Evolutionary conservation across 2,329 filamentous ascomycete genomes (phyloP).

Genomic region (Stagonosporopsis chrysanthemi): DNA sequence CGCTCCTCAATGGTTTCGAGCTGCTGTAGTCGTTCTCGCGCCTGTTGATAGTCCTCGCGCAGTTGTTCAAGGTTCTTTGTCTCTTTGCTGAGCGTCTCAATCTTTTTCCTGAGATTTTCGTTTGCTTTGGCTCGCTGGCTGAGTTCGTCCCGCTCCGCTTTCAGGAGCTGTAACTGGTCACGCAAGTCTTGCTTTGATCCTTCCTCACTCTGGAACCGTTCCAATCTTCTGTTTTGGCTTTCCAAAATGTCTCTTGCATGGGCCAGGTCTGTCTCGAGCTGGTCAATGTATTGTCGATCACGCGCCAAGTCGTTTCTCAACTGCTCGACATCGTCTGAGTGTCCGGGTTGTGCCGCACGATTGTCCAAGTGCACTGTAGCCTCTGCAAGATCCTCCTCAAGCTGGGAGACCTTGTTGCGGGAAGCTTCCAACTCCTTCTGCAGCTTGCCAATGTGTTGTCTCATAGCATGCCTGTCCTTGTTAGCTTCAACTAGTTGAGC

Average conservation of each 20-base stretch:
- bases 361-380: constrained; percentile 55
- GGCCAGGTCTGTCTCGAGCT: constrained; percentile 57
- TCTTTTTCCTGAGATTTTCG: constrained; percentile 63
- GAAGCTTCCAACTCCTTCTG: constrained; percentile 53
- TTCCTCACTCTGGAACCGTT: constrained; percentile 52
- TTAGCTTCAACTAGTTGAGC: constrained; percentile 59
- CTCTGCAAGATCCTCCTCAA: constrained; percentile 58
- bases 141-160: constrained; percentile 59
- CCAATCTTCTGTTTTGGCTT: constrained; percentile 56
- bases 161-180: constrained; percentile 59
- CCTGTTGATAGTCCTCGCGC: constrained; percentile 55
- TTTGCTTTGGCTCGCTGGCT: constrained; percentile 59
- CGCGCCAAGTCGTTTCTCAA: constrained; percentile 54
- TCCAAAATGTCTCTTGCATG: constrained; percentile 54
- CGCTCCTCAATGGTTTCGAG: constrained; percentile 55
- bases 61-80: constrained; percentile 54
- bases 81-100: constrained; percentile 58
- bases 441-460: constrained; percentile 50
- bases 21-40: constrained; percentile 55
- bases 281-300: constrained; percentile 59
- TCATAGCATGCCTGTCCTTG: constrained; percentile 55
- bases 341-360: constrained; percentile 47
- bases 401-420: constrained; percentile 52
- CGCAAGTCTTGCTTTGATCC: constrained; percentile 58
- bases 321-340: constrained; percentile 54